A percentile compares a stretch with the other conserved stretches of the same genome.
Evolutionary conservation across 257 asterid genomes (phyloP).

Genomic region (Solanum sejunctum): DNA sequence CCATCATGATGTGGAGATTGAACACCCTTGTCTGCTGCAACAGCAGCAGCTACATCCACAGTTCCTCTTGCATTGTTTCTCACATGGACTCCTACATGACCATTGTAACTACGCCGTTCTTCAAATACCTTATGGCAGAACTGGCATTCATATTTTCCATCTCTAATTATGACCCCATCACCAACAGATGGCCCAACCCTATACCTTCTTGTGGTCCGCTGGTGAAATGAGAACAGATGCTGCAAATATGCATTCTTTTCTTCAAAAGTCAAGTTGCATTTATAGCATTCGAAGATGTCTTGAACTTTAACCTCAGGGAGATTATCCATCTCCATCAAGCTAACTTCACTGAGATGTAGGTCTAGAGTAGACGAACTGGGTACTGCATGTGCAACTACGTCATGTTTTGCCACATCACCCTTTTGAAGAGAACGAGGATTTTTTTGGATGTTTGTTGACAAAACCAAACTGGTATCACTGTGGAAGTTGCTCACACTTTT

Average conservation of each 20-base stretch:
- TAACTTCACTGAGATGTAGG: constrained; percentile 22
- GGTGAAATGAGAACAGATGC: constrained; percentile 78
- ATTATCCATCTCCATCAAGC: constrained; percentile 53
- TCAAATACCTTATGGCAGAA: constrained; percentile 84
- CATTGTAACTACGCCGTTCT: constrained; percentile 72
- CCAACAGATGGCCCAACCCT: constrained; percentile 57
- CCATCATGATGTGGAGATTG: constrained; percentile 28
- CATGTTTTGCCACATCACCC: constrained; percentile 7
- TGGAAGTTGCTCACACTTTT: constrained; percentile 30
- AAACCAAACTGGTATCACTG: neutral
- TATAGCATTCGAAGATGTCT: constrained; percentile 73
- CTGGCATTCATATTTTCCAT: constrained; percentile 86
- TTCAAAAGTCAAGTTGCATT: constrained; percentile 61
- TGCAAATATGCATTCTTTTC: constrained; percentile 66
- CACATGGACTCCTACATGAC: constrained; percentile 84
- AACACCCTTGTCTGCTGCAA: constrained; percentile 11
- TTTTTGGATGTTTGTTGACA: constrained; percentile 32
- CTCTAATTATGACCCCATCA: constrained; percentile 71
- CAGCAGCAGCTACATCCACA: constrained; percentile 24
- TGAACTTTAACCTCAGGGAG: constrained; percentile 85
- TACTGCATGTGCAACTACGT: constrained; percentile 23
- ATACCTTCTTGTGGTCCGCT: constrained; percentile 68
- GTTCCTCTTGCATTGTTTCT: constrained; percentile 47
- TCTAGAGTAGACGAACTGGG: constrained; percentile 18
- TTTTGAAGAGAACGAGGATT: constrained; percentile 22